phyloP scores from a whole-genome alignment of 306 rosid genomes.

The Pyrus bretschneideri region DNA sequence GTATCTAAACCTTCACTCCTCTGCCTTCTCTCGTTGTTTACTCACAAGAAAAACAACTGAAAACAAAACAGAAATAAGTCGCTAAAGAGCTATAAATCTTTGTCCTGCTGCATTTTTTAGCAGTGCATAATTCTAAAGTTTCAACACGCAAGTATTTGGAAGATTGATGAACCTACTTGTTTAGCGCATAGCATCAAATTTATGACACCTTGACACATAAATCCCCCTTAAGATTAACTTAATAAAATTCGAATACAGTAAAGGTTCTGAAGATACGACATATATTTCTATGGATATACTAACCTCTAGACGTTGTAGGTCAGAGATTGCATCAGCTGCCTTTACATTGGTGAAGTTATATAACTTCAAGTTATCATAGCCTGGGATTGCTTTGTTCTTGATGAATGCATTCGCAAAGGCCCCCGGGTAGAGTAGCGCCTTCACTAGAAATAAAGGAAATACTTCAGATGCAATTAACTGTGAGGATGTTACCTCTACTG shows the following conservation, averaged over 20 bases:
- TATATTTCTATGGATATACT: not conserved
- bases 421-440: slow-evolving; percentile 71
- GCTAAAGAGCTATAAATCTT: not conserved
- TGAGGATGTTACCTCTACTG: slow-evolving; percentile 65
- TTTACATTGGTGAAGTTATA: slow-evolving; percentile 27
- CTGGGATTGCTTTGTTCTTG: slow-evolving; percentile 30
- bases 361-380: slow-evolving; percentile 29
- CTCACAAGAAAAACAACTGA: not conserved
- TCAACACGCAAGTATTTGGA: not conserved
- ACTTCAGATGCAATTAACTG: slow-evolving; percentile 54
- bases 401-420: slow-evolving; percentile 50
- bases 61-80: not conserved
- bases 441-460: slow-evolving; percentile 41
- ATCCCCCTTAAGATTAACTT: not conserved
- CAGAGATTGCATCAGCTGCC: slow-evolving; percentile 27
- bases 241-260: not conserved
- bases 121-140: not conserved
- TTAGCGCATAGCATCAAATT: not conserved
- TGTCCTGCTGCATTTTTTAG: not conserved
- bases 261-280: not conserved
- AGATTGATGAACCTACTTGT: not conserved
- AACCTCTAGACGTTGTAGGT: slow-evolving; percentile 79
- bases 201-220: not conserved
- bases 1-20: too few relatives aligned
- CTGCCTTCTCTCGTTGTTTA: too few relatives aligned